Percentiles rank a stretch among this genome's conserved stretches.
phyloP scores from a whole-genome alignment of 192 early-diverging fungal species.

The Backusella psychrophila region DNA sequence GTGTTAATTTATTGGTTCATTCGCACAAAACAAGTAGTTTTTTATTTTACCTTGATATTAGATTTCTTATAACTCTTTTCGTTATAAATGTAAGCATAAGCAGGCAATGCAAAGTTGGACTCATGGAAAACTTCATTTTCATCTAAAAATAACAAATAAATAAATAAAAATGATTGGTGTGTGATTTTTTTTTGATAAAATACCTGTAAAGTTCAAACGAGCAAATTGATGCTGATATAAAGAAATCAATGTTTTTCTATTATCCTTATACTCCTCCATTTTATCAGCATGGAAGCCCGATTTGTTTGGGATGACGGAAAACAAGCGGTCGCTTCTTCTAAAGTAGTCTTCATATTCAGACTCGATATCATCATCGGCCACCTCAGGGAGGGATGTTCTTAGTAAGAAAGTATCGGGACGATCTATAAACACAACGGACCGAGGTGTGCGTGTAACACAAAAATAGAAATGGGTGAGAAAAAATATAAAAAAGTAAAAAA shows the following conservation, averaged over 20 bases:
- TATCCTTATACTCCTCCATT: neutral
- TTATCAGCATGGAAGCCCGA: neutral
- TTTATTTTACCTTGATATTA: neutral
- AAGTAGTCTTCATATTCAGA: slow-evolving; percentile 5
- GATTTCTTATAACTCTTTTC: neutral
- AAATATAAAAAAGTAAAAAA: neutral
- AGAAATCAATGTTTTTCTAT: neutral
- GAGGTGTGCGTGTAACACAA: neutral
- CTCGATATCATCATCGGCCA: neutral
- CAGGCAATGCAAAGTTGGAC: neutral
- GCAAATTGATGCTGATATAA: slow-evolving; percentile 7
- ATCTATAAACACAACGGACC: slow-evolving; percentile 3
- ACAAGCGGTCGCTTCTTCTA: slow-evolving; percentile 10
- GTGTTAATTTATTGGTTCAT: neutral
- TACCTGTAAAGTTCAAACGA: neutral
- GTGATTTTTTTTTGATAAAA: neutral
- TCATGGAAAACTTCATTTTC: slow-evolving; percentile 1
- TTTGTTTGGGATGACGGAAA: neutral
- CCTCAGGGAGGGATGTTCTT: slow-evolving; percentile 6
- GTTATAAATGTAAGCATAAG: neutral
- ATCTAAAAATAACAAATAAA: slow-evolving; percentile 2
- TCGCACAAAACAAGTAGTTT: too few species aligned
- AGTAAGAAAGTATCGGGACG: slow-evolving; percentile 9
- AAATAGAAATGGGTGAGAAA: neutral
- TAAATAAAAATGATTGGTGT: neutral